Conservation (phyloP, 495 filamentous ascomycete species). For the Opeltia flavorubescens region DNA sequence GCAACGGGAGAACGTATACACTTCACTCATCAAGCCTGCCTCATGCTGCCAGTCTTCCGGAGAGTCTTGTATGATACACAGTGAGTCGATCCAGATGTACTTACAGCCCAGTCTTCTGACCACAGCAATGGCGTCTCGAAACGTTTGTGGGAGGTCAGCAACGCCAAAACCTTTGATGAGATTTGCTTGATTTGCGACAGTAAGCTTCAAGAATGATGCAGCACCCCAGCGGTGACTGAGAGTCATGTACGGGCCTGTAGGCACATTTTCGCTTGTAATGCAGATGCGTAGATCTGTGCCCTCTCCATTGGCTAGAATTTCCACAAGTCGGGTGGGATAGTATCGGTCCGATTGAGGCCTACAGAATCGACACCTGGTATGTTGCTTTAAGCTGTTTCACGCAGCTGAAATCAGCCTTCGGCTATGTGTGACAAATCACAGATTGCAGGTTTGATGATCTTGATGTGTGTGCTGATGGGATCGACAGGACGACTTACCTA, state of each 20-base stretch:
- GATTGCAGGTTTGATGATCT: too few relatives aligned
- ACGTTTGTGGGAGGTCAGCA: slow-evolving; percentile 11
- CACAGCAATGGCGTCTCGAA: slow-evolving; percentile 18
- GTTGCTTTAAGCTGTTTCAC: too few relatives aligned
- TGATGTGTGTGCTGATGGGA: too few relatives aligned
- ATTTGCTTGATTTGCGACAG: not conserved
- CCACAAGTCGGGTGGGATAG: too few relatives aligned
- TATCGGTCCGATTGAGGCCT: too few relatives aligned
- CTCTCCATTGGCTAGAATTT: too few relatives aligned
- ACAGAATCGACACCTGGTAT: too few relatives aligned
- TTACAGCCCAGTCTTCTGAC: slow-evolving; percentile 8
- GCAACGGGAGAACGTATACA: slow-evolving; percentile 26
- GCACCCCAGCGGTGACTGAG: slow-evolving; percentile 10
- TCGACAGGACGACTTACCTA: too few relatives aligned
- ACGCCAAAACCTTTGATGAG: slow-evolving; percentile 3
- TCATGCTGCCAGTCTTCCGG: slow-evolving; percentile 15
- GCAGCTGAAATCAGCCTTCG: too few relatives aligned
- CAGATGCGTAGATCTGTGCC: too few relatives aligned
- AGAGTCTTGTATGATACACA: slow-evolving; percentile 20
- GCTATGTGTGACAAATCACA: too few relatives aligned
- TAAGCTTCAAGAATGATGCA: not conserved
- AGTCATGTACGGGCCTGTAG: slow-evolving; percentile 1
- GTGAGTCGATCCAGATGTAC: slow-evolving; percentile 18
- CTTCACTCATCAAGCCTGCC: slow-evolving; percentile 12
- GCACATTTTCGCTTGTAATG: too few relatives aligned